Percentiles rank a stretch among this genome's conserved stretches.
Evolutionary conservation across 805 yeast genomes (phyloP).

Genomic region (Saturnispora serradocipensis): DNA sequence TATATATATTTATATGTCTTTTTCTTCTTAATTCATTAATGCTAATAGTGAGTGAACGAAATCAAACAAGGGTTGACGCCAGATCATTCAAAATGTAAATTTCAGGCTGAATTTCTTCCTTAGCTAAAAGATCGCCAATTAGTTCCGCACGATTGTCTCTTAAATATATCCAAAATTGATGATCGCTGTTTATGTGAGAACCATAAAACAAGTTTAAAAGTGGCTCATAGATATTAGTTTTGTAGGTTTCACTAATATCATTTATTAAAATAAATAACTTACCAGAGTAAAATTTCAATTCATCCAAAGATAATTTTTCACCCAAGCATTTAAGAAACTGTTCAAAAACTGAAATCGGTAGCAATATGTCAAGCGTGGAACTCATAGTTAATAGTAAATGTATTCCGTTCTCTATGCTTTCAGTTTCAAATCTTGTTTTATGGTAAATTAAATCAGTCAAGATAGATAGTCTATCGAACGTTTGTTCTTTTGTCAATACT

Average conservation of each 20-base stretch:
- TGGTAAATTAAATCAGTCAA: constrained; percentile 9
- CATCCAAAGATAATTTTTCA: neutral
- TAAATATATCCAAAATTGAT: constrained; percentile 6
- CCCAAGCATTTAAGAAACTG: constrained; percentile 1
- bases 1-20: neutral
- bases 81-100: neutral
- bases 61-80: neutral
- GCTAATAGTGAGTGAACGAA: neutral
- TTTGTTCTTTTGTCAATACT: constrained; percentile 2
- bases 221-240: neutral
- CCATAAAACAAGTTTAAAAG: constrained; percentile 3
- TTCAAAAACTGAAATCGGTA: neutral
- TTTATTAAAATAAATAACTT: neutral
- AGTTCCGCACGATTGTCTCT: constrained; percentile 1
- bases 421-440: neutral
- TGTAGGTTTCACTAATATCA: neutral
- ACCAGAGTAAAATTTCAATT: constrained; percentile 1
- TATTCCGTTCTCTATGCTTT: neutral
- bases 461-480: constrained; percentile 12
- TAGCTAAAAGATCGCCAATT: neutral
- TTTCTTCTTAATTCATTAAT: neutral
- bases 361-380: neutral
- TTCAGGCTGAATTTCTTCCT: constrained; percentile 1
- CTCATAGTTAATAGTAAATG: neutral
- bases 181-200: constrained; percentile 3